Evolutionary conservation across 2,329 filamentous ascomycete species (phyloP), one percentile per base, ranked within the genome.

Genomic region (Fusarium liriodendri): DNA sequence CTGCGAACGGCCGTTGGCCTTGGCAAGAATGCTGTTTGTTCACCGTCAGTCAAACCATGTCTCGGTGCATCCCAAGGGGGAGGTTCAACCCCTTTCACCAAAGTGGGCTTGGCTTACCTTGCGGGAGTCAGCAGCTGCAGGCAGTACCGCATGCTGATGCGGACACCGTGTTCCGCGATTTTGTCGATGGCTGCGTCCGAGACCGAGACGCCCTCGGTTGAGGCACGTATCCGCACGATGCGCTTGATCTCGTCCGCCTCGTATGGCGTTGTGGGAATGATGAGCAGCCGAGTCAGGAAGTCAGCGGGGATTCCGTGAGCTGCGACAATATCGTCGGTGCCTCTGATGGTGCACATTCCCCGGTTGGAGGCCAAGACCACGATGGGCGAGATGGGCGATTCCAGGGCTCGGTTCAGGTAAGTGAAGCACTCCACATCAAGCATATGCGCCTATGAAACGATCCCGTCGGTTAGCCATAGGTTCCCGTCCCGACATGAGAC

Each of bases 401-500:
- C 97, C 77, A 99, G 89, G n/a, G 97, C 97, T 81, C 95, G 94
- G 88, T 98, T 98, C 80, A 99, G 92, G 85, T 98, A 99, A 76
- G 97, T 98, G 86, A 98, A 99, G 87, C 95, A 97, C 87, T 99
- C 97, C 77, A 99, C 93, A 83, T 99, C 97, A 78, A 99, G 95
- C 97, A 99, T 99, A 87, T 99, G 96, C 70, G 97, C 96, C 95
- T 97, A 77, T 80, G 69, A 76, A 74, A 74, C 64, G 54, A 22
- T 59, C 60, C 54, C 54, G 57, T 74, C 64, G 42, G 72, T 79
- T 73, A 78, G 74, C 66, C 52, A 72, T 61, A 45, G 65, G 66
- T 70, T 74, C 64, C 74, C 65, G 61, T 71, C 63, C 70, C 69
- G 68, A 66, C 35, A 66, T 67, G 67, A 73, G 55, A 66, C 54